phyloP scores from a whole-genome alignment of 2,329 filamentous ascomycete species.

The Dactylellina cionopaga region DNA sequence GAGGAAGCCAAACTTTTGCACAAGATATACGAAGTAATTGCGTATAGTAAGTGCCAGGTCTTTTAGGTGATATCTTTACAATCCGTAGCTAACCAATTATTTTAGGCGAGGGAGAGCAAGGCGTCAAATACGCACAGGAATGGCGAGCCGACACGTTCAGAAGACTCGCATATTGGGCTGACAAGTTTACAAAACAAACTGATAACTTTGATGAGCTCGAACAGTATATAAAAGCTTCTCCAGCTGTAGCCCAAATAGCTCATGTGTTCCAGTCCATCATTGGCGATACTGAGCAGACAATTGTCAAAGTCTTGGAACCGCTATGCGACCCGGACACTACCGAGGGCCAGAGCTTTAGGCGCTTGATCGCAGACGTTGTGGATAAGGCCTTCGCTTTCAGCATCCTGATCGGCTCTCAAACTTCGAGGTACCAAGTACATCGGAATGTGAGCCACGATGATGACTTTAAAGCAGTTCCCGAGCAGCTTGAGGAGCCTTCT shows the following conservation, averaged over 20 bases:
- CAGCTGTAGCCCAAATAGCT: slow-evolving; percentile 10
- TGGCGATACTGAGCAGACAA: slow-evolving; percentile 13
- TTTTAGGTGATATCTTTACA: not conserved
- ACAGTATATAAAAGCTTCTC: slow-evolving; percentile 14
- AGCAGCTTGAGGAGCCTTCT: slow-evolving; percentile 18
- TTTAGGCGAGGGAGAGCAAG: slow-evolving; percentile 32
- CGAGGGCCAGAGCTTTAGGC: slow-evolving; percentile 19
- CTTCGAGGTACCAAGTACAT: slow-evolving; percentile 29
- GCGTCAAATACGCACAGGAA: slow-evolving; percentile 17
- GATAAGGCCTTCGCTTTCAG: slow-evolving; percentile 35
- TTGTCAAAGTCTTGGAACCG: slow-evolving; percentile 23
- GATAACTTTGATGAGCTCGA: slow-evolving; percentile 23
- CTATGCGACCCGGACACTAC: slow-evolving; percentile 27
- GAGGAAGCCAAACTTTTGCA: slow-evolving; percentile 14
- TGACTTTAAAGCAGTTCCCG: slow-evolving; percentile 34
- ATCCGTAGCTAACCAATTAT: not conserved
- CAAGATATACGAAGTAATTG: slow-evolving; percentile 26
- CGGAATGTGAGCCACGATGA: not conserved
- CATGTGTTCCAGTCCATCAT: slow-evolving; percentile 9
- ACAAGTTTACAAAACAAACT: too few relatives aligned
- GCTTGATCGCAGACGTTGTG: slow-evolving; percentile 30
- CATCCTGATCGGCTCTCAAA: slow-evolving; percentile 44
- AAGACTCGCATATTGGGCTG: slow-evolving; percentile 34
- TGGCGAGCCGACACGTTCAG: slow-evolving; percentile 42
- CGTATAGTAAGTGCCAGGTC: slow-evolving; percentile 16